A percentile compares a stretch with the other conserved stretches of the same genome.
phyloP scores from a whole-genome alignment of 169 alveolate species.

The Neospora caninum region DNA sequence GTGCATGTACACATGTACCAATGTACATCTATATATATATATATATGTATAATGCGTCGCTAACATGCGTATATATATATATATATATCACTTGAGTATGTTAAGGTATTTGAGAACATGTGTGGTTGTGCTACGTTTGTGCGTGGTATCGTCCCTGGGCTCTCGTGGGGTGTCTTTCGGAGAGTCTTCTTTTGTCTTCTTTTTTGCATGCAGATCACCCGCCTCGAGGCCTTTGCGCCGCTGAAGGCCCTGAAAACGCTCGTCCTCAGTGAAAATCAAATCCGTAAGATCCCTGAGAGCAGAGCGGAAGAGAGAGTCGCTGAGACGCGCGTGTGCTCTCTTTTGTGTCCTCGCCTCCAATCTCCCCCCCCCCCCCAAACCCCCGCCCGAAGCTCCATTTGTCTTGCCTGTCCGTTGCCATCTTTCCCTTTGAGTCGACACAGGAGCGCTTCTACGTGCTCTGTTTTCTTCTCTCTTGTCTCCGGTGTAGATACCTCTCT shows the following conservation, averaged over 20 bases:
- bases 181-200: not conserved
- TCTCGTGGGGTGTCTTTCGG: not conserved
- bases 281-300: not conserved
- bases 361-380: no score
- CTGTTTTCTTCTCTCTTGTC: not conserved
- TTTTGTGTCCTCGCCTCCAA: no score
- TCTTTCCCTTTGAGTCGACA: no score
- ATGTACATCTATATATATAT: not conserved
- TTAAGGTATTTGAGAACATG: not conserved
- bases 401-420: no score
- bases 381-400: no score
- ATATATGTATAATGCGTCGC: not conserved
- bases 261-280: slow-evolving; percentile 2
- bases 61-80: not conserved
- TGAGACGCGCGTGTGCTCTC: no score
- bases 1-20: not conserved
- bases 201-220: not conserved
- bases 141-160: not conserved
- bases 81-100: not conserved
- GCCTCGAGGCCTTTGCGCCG: slow-evolving; percentile 5
- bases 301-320: no score
- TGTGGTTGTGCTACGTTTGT: not conserved
- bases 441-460: no score
- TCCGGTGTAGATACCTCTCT: not conserved
- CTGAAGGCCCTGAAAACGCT: slow-evolving; percentile 1